phyloP scores from a whole-genome alignment of 73 alveolate species.

The Tetrahymena borealis region DNA sequence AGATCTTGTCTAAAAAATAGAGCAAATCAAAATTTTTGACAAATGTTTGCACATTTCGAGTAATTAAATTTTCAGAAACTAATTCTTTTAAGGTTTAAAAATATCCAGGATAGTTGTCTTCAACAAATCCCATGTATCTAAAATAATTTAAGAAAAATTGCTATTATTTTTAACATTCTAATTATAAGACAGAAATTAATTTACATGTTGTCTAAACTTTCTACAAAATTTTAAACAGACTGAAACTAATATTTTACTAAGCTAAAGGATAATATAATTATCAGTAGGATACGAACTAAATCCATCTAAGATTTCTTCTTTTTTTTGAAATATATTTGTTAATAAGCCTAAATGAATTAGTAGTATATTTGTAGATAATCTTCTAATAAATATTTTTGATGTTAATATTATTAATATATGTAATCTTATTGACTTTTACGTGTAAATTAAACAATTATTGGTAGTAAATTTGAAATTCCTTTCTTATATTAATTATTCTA shows the following conservation, averaged over 20 bases:
- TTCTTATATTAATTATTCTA: too few relatives aligned
- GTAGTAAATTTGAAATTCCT: too few relatives aligned
- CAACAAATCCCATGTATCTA: not conserved
- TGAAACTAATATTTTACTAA: not conserved
- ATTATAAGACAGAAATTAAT: not conserved
- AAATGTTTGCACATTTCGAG: not conserved
- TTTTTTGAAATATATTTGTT: too few relatives aligned
- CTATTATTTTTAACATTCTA: not conserved
- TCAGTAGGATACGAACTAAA: not conserved
- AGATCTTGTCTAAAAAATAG: not conserved
- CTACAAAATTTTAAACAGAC: not conserved
- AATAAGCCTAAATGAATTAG: too few relatives aligned
- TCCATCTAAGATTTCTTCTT: too few relatives aligned
- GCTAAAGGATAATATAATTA: not conserved
- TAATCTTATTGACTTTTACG: too few relatives aligned
- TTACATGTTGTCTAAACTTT: not conserved
- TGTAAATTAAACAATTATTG: too few relatives aligned
- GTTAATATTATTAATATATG: too few relatives aligned
- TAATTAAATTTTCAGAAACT: not conserved
- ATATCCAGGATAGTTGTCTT: not conserved
- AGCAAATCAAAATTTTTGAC: not conserved
- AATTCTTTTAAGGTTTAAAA: not conserved
- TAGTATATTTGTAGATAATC: too few relatives aligned
- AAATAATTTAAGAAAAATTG: not conserved
- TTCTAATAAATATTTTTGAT: too few relatives aligned